Evolutionary conservation across 2,329 filamentous ascomycete genomes (phyloP), one percentile per base, ranked within the genome.

Genomic region (Fusarium sp.): DNA sequence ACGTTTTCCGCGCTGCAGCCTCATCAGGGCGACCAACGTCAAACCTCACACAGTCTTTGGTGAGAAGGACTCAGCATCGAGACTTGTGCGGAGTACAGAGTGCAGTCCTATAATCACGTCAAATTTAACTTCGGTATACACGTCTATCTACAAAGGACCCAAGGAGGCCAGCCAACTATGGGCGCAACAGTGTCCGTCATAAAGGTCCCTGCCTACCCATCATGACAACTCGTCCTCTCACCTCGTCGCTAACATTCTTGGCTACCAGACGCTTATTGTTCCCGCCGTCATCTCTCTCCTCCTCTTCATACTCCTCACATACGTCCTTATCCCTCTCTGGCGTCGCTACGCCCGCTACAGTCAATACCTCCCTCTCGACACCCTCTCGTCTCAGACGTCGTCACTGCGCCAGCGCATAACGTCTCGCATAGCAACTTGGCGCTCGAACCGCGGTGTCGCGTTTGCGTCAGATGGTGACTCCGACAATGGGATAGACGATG

Each of bases 331-430:
- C 23, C 90, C 90, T 2, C 71, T 89, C 57, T 90, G 89, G 84
- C 87, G 85, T 43, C 84, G 82, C 53, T 90, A 91, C 74, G 83
- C 82, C 66, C 86, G 89, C 57, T 92, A 92, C 74, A 84, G 86
- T 70, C 87, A 91, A 58, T 93, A 93, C 71, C 84, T 92, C 2
- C 89, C 89, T 1, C 76, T 92, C 62, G 83, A 89, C 59, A 79
- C 81, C 29, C 84, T 90, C 57, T 84, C 84, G 19, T 83, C 79
- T 46, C 82, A 82, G 46, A 88, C 83, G 6, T 76, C 78, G 8
- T 78, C 85, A 59, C 66, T 87, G 21, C 81, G 86, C 25, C 76
- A 82, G 43, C 79, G 84, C 58, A 68, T 85, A 58, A 61, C 70
- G n/a, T 58, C 64, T 33, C 70, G 71, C 29, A 64, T 76, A 37